phyloP scores from a whole-genome alignment of 257 asterid species.

The Solanum sitiens region DNA sequence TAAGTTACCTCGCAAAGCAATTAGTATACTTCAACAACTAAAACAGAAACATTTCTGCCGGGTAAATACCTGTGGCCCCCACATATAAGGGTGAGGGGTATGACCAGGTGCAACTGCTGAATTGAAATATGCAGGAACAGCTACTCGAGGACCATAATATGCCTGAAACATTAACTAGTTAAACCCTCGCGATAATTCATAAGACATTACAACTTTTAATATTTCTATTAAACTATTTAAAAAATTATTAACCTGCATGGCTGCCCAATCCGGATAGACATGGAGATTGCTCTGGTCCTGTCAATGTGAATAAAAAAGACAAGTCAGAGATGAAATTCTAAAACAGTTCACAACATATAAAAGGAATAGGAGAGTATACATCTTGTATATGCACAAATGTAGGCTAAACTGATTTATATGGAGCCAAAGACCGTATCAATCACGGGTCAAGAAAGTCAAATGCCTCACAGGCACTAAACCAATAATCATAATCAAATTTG shows the following conservation, averaged over 20 bases:
- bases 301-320: slow-evolving; percentile 10
- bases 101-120: slow-evolving; percentile 78
- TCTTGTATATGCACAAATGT: not conserved
- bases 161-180: slow-evolving; percentile 39
- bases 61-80: slow-evolving; percentile 88
- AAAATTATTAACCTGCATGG: slow-evolving; percentile 62
- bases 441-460: not conserved
- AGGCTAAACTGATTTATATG: not conserved
- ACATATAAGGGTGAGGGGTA: slow-evolving; percentile 75
- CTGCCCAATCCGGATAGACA: slow-evolving; percentile 89
- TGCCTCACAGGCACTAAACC: not conserved
- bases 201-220: not conserved
- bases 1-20: not conserved
- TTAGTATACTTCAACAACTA: not conserved
- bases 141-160: slow-evolving; percentile 85
- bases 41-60: not conserved
- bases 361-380: not conserved
- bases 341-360: not conserved
- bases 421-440: not conserved
- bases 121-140: slow-evolving; percentile 83
- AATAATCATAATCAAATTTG: not conserved
- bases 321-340: not conserved
- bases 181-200: not conserved
- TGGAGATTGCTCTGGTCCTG: slow-evolving; percentile 80
- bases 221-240: not conserved